Evolutionary conservation across 2,329 filamentous ascomycete genomes (phyloP), one percentile per base, ranked within the genome.

Genomic region (Mollisiaceae sp.): DNA sequence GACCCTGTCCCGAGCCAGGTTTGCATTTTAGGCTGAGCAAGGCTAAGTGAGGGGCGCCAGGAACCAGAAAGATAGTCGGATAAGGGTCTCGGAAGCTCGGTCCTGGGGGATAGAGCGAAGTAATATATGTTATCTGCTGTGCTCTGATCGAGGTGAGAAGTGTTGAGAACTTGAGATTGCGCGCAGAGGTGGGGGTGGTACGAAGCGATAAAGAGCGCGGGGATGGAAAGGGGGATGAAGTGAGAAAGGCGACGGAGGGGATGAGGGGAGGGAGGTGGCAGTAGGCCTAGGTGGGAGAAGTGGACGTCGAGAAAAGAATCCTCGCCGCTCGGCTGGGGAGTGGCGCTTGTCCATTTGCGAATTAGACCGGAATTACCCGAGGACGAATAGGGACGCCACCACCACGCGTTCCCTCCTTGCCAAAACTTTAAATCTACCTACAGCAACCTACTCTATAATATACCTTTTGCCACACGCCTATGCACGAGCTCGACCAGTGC

Each of bases 371-470:
- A 18, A 3, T 54, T 54, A 54, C 12, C 50, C 50, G 50, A 47
- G 43, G 38, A 24, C 50, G 12, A 54, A 54, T 54, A 54, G 50
- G 50, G 18, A 35, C 50, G 50, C 50, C 27, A 27, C 24, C 24
- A 52, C 50, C 50, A 54, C 50, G 50, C 50, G 50, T 32, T 24
- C 11, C 38, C 38, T 18, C 38, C 38, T 14, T 12, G 15, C 27
- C 50, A 18, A 27, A 54, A 54, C 50, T 52, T 32, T 54, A 54
- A 54, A 54, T 54, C 50, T 54, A 50, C 43, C 20, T 20, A 22
- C 45, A 54, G 32, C 50, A 35, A 50, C 43, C 20, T 20, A 22
- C 45, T 50, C 20, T 41, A 18, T 9, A 12, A 3, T 9, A 41
- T 14, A 18, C 18, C 45, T 50, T 22, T 24, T 50, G 45, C 45